Percentiles rank a stretch among this genome's conserved stretches.
These are phyloP conservation scores for Sanghuangporus baumii DNA, from an alignment of 1,284 basidiomycete genomes.

Conservation along the genomic window DNA sequence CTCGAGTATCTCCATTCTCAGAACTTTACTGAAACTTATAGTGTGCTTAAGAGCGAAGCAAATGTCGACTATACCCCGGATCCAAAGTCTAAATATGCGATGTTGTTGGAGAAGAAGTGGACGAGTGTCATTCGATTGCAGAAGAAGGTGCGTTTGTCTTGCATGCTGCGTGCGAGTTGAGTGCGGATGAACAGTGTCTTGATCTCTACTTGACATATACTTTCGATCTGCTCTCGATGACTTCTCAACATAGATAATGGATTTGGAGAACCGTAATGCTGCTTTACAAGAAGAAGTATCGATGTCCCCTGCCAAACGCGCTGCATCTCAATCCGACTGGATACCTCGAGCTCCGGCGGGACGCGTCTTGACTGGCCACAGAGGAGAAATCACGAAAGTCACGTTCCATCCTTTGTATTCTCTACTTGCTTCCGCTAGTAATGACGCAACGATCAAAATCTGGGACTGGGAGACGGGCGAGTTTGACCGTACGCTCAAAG, in stretches of 20 bases:
- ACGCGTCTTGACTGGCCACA: constrained; percentile 62
- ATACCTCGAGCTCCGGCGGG: constrained; percentile 59
- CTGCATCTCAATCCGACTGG: constrained; percentile 49
- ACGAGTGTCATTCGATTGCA: constrained; percentile 74
- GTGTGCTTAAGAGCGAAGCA: constrained; percentile 40
- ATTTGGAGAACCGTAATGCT: constrained; percentile 62
- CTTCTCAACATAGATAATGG: constrained; percentile 51
- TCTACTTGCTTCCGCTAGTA: constrained; percentile 60
- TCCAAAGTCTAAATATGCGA: constrained; percentile 56
- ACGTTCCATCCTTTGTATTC: constrained; percentile 73
- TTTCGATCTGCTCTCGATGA: background rate
- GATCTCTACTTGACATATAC: constrained; percentile 1
- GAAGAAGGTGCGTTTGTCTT: constrained; percentile 55
- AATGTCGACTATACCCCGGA: constrained; percentile 53
- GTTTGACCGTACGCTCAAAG: constrained; percentile 71
- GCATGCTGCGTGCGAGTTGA: background rate
- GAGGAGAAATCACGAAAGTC: constrained; percentile 55
- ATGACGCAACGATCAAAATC: constrained; percentile 70
- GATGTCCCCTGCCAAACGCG: constrained; percentile 33
- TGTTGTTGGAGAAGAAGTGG: constrained; percentile 80
- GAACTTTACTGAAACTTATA: constrained; percentile 42
- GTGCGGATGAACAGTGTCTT: background rate
- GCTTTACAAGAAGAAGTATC: constrained; percentile 57
- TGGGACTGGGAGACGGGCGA: constrained; percentile 87
- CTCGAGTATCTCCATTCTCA: constrained; percentile 52